Evolutionary conservation across 208 protist species (phyloP).

Genomic region (Trypanosoma cruzi): DNA sequence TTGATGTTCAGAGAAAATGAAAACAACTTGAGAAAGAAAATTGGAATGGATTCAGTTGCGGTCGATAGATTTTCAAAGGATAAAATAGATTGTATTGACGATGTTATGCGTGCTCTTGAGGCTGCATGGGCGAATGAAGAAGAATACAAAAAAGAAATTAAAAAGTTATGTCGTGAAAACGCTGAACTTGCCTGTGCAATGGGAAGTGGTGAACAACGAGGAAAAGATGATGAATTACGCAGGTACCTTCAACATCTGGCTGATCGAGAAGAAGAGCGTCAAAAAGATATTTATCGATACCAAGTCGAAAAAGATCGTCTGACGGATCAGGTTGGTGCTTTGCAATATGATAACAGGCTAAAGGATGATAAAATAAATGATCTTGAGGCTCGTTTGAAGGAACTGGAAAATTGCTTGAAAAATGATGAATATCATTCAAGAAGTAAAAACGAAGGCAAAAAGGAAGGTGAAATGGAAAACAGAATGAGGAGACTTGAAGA

Average conservation of each 20-base stretch:
- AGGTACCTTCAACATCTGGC: conserved; percentile 35
- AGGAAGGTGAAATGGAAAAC: conserved; percentile 21
- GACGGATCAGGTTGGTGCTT: conserved; percentile 3
- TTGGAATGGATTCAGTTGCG: conserved; percentile 1
- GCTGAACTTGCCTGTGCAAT: conserved; percentile 26
- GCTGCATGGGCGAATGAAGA: conserved; percentile 63
- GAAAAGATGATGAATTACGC: conserved; percentile 66
- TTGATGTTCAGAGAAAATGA: conserved; percentile 20
- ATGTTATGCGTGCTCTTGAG: conserved; percentile 78
- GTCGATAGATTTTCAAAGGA: conserved; percentile 57
- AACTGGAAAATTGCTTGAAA: conserved; percentile 8
- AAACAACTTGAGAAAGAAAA: not conserved
- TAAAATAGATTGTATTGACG: conserved; percentile 72
- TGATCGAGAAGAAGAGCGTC: conserved; percentile 42
- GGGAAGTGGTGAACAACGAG: conserved; percentile 33
- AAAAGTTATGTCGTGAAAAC: conserved; percentile 29
- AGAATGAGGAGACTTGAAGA: conserved; percentile 41
- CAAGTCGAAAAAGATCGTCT: conserved; percentile 24
- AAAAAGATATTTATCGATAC: conserved; percentile 23
- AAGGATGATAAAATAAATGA: conserved; percentile 36
- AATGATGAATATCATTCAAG: conserved; percentile 2
- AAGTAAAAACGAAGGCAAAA: conserved; percentile 35
- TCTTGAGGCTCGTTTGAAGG: conserved; percentile 22
- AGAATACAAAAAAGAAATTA: conserved; percentile 37
- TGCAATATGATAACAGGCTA: conserved; percentile 25